A percentile compares a stretch with the other conserved stretches of the same genome.
Conservation (phyloP, 176 grass and related monocot genomes). For the Oryza australiensis region DNA sequence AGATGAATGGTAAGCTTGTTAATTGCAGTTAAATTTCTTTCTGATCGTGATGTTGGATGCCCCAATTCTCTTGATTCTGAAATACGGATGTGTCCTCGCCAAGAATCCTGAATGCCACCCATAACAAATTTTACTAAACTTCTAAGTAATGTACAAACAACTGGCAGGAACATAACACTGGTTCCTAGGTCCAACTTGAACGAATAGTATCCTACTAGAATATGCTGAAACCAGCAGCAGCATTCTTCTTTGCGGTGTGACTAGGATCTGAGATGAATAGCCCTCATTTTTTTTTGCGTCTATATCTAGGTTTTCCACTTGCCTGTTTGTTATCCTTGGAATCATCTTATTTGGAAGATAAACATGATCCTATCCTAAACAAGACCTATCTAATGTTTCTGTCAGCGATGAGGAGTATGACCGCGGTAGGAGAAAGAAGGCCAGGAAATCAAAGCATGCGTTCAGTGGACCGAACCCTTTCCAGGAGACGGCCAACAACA, state of each 20-base stretch:
- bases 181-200: not conserved
- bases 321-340: not conserved
- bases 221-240: not conserved
- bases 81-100: not conserved
- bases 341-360: not conserved
- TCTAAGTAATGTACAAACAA: not conserved
- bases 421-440: constrained; percentile 62
- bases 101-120: not conserved
- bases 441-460: constrained; percentile 36
- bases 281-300: not conserved
- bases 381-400: constrained; percentile 27
- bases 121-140: not conserved
- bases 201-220: not conserved
- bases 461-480: constrained; percentile 64
- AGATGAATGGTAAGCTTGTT: constrained; percentile 60
- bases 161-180: not conserved
- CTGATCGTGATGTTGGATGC: not conserved
- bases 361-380: not conserved
- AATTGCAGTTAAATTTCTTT: not conserved
- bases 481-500: constrained; percentile 54
- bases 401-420: constrained; percentile 71
- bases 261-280: not conserved
- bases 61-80: not conserved
- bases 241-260: not conserved
- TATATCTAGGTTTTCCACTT: not conserved